Base-by-base conservation (phyloP, 2,329 filamentous ascomycete genomes). In the Lachnellula willkommii region DNA sequence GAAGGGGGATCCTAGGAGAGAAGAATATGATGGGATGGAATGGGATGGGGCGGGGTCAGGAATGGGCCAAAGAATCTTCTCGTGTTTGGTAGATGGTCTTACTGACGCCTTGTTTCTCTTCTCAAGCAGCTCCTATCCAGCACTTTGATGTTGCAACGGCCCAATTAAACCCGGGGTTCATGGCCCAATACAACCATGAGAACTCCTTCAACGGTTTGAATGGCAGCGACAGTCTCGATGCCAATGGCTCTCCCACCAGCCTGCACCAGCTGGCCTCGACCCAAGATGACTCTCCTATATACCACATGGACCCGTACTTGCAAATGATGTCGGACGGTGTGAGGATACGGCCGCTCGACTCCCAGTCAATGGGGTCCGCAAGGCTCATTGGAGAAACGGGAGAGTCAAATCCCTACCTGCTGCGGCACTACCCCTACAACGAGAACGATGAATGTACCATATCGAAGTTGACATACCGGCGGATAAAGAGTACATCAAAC, bases 351-450 rank as follows among this genome's bases (percentile, higher is more conserved):
- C 61, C 65, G 20, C 52, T 69, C 50, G 65, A 69, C 47, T 66
- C 65, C 3, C 64, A 64, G 26, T 28, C 56, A 17, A 63, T 60
- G 5, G 63, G 59, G 24, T 68, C 61, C 36, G 64, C 66, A n/a
- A 55, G 66, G 14, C 62, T 68, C 47, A 64, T 69, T 50, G 67
- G 67, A n/a, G 66, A 69, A 50, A 68, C 66, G 5, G 67, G 67
- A 43, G 67, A 69, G 52, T 66, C 65, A 20, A 68, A 67, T 55
- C 67, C 67, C 37, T 69, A 69, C 47, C 52, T 69, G 5, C 56
- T 69, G 8, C 62, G 63, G 20, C 63, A 65, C 32, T 68, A 68
- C 53, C 56, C 51, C 45, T 69, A 68, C 53, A 60, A 68, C 54
- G 62, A 63, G 26, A 67, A 68, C 40, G 66, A 69, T 45, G 66